phyloP scores from a whole-genome alignment of 2,329 filamentous ascomycete species.

The Penicillium sp. region DNA sequence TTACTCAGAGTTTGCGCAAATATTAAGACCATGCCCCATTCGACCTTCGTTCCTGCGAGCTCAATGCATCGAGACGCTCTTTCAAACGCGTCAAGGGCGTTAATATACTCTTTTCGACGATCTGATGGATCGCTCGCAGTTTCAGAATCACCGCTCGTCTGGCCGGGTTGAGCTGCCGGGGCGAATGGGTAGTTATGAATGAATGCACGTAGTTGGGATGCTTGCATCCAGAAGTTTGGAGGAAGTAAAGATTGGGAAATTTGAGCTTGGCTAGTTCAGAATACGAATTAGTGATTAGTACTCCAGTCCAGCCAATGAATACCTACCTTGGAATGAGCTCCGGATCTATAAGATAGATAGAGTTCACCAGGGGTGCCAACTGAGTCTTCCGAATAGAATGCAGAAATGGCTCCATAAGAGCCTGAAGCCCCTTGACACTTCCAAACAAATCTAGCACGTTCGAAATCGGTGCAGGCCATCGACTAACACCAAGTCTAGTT shows the following conservation, averaged over 20 bases:
- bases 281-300: not conserved
- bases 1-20: slow-evolving; percentile 20
- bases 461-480: slow-evolving; percentile 18
- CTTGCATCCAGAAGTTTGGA: slow-evolving; percentile 13
- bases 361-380: slow-evolving; percentile 17
- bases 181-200: slow-evolving; percentile 18
- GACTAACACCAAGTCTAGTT: slow-evolving; percentile 8
- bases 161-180: not conserved
- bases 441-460: slow-evolving; percentile 19
- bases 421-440: slow-evolving; percentile 19
- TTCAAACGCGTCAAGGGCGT: slow-evolving; percentile 9
- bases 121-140: not conserved
- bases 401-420: slow-evolving; percentile 19
- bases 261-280: slow-evolving; percentile 2
- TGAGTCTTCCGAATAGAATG: slow-evolving; percentile 11
- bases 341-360: slow-evolving; percentile 13
- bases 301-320: not conserved
- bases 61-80: slow-evolving; percentile 12
- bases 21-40: slow-evolving; percentile 18
- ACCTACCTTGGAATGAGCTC: slow-evolving; percentile 15
- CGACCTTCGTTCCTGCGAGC: slow-evolving; percentile 17
- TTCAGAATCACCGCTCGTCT: not conserved
- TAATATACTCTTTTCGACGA: slow-evolving; percentile 14
- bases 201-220: slow-evolving; percentile 12
- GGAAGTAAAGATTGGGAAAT: slow-evolving; percentile 18